Percentiles rank a stretch among this genome's conserved stretches.
Conservation (phyloP, 2,329 filamentous ascomycete species). For the Fusarium sp. region DNA sequence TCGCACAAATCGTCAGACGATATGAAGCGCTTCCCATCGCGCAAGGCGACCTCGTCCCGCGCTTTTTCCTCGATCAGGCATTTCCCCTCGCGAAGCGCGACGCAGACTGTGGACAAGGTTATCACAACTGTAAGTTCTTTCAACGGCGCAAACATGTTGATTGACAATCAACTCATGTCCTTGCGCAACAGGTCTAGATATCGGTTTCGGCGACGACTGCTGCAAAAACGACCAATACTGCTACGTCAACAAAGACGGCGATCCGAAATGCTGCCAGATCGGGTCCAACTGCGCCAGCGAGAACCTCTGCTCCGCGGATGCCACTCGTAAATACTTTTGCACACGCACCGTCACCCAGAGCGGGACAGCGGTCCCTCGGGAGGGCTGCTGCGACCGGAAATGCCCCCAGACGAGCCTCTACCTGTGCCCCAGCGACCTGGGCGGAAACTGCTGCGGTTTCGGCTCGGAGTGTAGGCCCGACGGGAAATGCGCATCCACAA, state of each 20-base stretch:
- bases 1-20: constrained; percentile 28
- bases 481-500: constrained; percentile 52
- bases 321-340: constrained; percentile 48
- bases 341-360: constrained; percentile 44
- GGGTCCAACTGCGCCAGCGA: constrained; percentile 55
- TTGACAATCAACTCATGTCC: neutral
- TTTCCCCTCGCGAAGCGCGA: constrained; percentile 46
- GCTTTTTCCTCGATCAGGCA: constrained; percentile 46
- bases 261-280: constrained; percentile 56
- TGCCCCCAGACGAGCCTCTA: constrained; percentile 58
- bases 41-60: constrained; percentile 46
- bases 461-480: constrained; percentile 56
- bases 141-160: neutral
- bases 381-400: constrained; percentile 54
- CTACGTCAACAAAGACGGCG: constrained; percentile 52
- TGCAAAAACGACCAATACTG: constrained; percentile 60
- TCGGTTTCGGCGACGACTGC: constrained; percentile 53
- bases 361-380: constrained; percentile 42
- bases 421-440: constrained; percentile 57
- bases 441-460: constrained; percentile 63
- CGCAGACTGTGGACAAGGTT: constrained; percentile 41
- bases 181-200: constrained; percentile 54
- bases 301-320: constrained; percentile 50
- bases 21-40: constrained; percentile 38
- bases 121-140: constrained; percentile 49